Percentiles rank a stretch among this genome's conserved stretches.
These are phyloP conservation scores for Pseudogymnoascus sp. DNA, from an alignment of 2,329 filamentous ascomycete species.

Conservation along the genomic window DNA sequence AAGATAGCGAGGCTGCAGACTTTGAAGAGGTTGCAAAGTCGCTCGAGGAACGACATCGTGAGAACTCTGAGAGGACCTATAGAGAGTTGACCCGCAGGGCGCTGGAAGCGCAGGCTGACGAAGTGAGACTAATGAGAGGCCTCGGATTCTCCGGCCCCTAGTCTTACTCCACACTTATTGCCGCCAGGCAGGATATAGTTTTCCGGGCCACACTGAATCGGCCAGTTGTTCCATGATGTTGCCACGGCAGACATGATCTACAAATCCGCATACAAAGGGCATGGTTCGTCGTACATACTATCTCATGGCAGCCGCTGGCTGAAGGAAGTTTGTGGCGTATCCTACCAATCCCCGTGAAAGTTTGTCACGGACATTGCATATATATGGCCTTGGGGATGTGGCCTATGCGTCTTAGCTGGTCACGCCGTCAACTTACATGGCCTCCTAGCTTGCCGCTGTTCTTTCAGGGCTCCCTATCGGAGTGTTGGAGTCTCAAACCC, in stretches of 20 bases:
- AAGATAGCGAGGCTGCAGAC: constrained; percentile 41
- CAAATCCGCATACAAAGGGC: neutral
- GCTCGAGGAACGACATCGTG: constrained; percentile 40
- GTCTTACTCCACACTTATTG: neutral
- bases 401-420: neutral
- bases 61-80: constrained; percentile 52
- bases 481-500: neutral
- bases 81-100: constrained; percentile 64
- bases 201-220: neutral
- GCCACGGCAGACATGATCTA: neutral
- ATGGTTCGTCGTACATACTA: neutral
- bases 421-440: neutral
- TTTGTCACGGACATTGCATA: neutral
- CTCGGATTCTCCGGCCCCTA: constrained; percentile 40
- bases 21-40: constrained; percentile 37
- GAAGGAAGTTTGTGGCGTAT: neutral
- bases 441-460: neutral
- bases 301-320: neutral
- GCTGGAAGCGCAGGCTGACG: constrained; percentile 68
- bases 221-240: neutral
- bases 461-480: constrained; percentile 4
- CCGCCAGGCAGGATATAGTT: neutral
- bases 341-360: neutral
- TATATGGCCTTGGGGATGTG: neutral
- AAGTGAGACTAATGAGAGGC: constrained; percentile 63